These are phyloP conservation scores for Spergularia bocconei DNA, from an alignment of 148 eudicot genomes.

Conservation along the genomic window DNA sequence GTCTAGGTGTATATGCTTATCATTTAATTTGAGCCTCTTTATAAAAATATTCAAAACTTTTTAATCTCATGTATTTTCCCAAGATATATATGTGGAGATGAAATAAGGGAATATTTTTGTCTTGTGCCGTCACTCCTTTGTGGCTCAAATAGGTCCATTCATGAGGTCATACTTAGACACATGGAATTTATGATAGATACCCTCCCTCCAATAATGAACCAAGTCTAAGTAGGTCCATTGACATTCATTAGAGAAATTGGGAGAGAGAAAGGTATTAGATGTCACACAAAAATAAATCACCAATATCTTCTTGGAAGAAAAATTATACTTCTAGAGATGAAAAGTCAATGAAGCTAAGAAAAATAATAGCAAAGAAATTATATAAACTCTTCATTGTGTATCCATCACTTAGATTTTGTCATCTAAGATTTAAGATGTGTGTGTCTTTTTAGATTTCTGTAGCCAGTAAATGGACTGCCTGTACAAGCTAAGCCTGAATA, in stretches of 20 bases:
- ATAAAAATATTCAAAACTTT: too few relatives aligned
- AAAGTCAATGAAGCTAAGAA: constrained; percentile 18
- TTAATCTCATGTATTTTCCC: too few relatives aligned
- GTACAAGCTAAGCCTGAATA: too few relatives aligned
- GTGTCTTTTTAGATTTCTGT: too few relatives aligned
- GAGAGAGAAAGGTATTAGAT: constrained; percentile 12
- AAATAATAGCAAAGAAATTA: neutral
- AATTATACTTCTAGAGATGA: constrained; percentile 2
- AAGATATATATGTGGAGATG: neutral
- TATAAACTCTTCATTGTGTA: neutral
- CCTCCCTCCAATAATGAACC: neutral
- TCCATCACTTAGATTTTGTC: neutral
- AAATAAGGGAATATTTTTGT: neutral
- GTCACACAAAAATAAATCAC: neutral
- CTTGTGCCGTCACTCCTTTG: neutral
- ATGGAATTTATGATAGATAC: too few relatives aligned
- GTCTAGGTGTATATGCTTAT: constrained; percentile 11
- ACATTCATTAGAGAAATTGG: neutral
- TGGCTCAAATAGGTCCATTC: constrained; percentile 6
- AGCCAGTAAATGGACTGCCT: too few relatives aligned
- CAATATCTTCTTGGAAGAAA: constrained; percentile 10
- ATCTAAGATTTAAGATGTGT: too few relatives aligned
- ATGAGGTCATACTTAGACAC: neutral
- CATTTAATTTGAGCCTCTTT: neutral
- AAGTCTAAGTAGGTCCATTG: constrained; percentile 10